A percentile compares a stretch with the other conserved stretches of the same genome.
These are phyloP conservation scores for Poa pratensis DNA, from an alignment of 176 grass and related monocot genomes.

Conservation along the genomic window DNA sequence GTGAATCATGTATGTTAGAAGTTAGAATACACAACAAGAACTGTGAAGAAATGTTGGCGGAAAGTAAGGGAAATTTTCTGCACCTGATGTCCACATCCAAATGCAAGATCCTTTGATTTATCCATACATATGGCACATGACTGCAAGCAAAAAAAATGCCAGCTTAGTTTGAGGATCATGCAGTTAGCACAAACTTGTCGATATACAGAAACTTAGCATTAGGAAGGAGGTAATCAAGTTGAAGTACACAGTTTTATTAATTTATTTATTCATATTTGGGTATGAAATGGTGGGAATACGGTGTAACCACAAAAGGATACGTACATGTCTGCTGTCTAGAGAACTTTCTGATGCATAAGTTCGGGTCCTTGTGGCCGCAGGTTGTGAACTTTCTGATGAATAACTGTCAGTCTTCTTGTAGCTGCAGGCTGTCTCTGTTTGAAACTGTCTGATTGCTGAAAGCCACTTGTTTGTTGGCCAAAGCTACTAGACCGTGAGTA, in stretches of 20 bases:
- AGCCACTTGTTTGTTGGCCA: conserved; percentile 55
- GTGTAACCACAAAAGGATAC: conserved; percentile 32
- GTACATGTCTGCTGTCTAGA: conserved; percentile 68
- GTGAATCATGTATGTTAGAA: conserved; percentile 40
- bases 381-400: conserved; percentile 54
- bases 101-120: conserved; percentile 91
- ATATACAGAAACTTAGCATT: conserved; percentile 1
- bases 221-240: neutral
- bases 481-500: conserved; percentile 84
- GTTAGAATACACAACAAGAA: conserved; percentile 28
- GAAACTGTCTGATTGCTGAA: conserved; percentile 49
- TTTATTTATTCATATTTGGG: neutral
- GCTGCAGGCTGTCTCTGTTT: conserved; percentile 53
- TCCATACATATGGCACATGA: conserved; percentile 87
- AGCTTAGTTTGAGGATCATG: conserved; percentile 22
- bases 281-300: neutral
- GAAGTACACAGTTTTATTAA: neutral
- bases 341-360: conserved; percentile 38
- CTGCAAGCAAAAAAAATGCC: conserved; percentile 47
- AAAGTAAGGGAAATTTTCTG: conserved; percentile 22
- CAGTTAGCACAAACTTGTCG: neutral
- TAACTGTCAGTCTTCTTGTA: conserved; percentile 50
- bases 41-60: neutral
- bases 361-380: conserved; percentile 45
- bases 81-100: conserved; percentile 99